A percentile compares a stretch with the other conserved stretches of the same genome.
These are phyloP conservation scores for Aspergillus sp. DNA, from an alignment of 2,329 filamentous ascomycete genomes.

Conservation along the genomic window DNA sequence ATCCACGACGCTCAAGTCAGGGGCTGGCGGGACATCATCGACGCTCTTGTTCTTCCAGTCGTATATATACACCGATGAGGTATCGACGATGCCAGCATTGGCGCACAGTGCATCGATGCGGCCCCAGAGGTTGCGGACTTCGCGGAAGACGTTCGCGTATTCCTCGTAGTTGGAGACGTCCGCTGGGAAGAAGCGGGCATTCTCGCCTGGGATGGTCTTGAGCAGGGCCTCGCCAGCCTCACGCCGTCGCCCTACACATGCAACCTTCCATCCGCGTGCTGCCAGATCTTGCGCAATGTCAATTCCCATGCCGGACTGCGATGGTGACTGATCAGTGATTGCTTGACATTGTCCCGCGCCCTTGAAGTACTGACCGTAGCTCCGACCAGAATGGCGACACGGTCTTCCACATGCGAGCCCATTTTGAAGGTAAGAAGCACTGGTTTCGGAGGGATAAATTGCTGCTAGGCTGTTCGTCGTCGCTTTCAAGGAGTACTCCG, in stretches of 20 bases:
- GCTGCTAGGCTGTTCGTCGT: background rate
- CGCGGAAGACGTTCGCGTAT: slow-evolving; percentile 49
- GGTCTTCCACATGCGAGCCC: slow-evolving; percentile 1
- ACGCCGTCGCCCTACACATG: slow-evolving; percentile 44
- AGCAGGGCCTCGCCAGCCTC: slow-evolving; percentile 41
- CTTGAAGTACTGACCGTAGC: background rate
- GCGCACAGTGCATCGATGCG: slow-evolving; percentile 55
- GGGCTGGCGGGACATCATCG: slow-evolving; percentile 48
- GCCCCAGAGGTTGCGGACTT: slow-evolving; percentile 50
- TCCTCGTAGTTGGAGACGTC: slow-evolving; percentile 55
- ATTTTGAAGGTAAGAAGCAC: background rate
- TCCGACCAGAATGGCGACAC: slow-evolving; percentile 3
- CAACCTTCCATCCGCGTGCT: slow-evolving; percentile 38
- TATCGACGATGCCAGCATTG: slow-evolving; percentile 58
- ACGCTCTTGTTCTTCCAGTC: slow-evolving; percentile 35
- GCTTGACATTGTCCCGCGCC: background rate
- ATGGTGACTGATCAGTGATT: background rate
- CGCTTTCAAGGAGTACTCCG: slow-evolving; percentile 28
- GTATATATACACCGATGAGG: slow-evolving; percentile 52
- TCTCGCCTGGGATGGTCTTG: slow-evolving; percentile 31
- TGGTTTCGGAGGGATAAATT: background rate
- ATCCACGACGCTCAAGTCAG: slow-evolving; percentile 53
- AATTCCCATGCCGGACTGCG: slow-evolving; percentile 50
- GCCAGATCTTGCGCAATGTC: slow-evolving; percentile 47
- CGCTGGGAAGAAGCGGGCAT: slow-evolving; percentile 49